phyloP scores from a whole-genome alignment of 2,329 filamentous ascomycete genomes.

The Xylariaceae sp. region DNA sequence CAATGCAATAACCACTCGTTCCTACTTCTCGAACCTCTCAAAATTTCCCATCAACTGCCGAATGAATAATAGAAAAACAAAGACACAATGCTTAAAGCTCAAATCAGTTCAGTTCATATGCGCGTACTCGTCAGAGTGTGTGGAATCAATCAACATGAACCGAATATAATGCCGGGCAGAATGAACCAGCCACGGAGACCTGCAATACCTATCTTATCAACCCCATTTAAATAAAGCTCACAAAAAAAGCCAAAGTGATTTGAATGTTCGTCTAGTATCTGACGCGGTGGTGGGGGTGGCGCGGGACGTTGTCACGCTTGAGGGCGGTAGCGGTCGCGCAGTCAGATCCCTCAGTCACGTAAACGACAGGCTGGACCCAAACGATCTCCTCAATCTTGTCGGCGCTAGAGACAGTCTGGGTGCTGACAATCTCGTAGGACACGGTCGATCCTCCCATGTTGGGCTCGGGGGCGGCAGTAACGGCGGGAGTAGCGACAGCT shows the following conservation, averaged over 20 bases:
- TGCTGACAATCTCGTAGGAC: constrained; percentile 42
- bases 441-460: constrained; percentile 15
- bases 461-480: constrained; percentile 31
- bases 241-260: constrained; percentile 17
- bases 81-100: constrained; percentile 16
- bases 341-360: constrained; percentile 41
- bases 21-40: constrained; percentile 6
- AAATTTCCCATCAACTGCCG: background rate
- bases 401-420: constrained; percentile 48
- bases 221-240: constrained; percentile 28
- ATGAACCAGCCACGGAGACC: constrained; percentile 23
- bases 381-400: constrained; percentile 51
- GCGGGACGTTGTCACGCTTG: constrained; percentile 35
- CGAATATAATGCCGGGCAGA: constrained; percentile 26
- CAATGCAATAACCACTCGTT: constrained; percentile 19
- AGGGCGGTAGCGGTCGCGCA: background rate
- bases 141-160: constrained; percentile 26
- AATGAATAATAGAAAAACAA: constrained; percentile 13
- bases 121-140: constrained; percentile 23
- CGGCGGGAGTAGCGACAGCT: constrained; percentile 27
- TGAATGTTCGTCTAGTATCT: constrained; percentile 12
- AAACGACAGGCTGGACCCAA: constrained; percentile 52
- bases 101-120: constrained; percentile 23
- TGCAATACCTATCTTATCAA: constrained; percentile 21
- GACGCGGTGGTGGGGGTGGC: constrained; percentile 31